Evolutionary conservation across 768 basidiomycete species (phyloP).

Genomic region (Tricholoma sp.): DNA sequence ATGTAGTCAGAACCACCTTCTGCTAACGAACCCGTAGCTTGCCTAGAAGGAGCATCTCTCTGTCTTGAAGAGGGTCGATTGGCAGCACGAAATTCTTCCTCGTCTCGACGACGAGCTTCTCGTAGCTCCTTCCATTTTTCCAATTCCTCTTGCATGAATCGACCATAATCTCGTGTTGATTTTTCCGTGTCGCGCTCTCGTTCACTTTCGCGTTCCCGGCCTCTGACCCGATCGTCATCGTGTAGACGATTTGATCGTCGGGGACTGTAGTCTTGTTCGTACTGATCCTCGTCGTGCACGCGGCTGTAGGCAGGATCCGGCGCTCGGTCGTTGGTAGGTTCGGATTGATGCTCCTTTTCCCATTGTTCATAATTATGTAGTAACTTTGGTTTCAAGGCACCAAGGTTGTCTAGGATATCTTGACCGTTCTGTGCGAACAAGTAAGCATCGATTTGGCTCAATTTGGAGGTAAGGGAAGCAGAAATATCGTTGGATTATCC

Average conservation of each 20-base stretch:
- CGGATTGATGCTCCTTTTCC: slow-evolving; percentile 39
- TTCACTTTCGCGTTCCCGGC: slow-evolving; percentile 12
- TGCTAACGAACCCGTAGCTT: slow-evolving; percentile 13
- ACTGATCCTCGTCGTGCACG: slow-evolving; percentile 3
- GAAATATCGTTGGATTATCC: slow-evolving; percentile 1
- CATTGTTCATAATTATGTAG: slow-evolving; percentile 63
- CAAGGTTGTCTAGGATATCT: slow-evolving; percentile 63
- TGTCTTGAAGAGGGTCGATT: slow-evolving; percentile 13
- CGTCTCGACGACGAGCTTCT: slow-evolving; percentile 20
- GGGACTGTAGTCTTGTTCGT: slow-evolving; percentile 25
- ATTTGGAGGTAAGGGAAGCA: neutral
- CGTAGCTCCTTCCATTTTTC: slow-evolving; percentile 33
- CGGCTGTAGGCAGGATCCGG: slow-evolving; percentile 19
- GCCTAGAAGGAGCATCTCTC: slow-evolving; percentile 19
- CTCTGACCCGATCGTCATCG: neutral
- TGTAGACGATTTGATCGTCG: slow-evolving; percentile 6
- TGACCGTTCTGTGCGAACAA: slow-evolving; percentile 28
- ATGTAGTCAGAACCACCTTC: slow-evolving; percentile 19
- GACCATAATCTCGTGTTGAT: slow-evolving; percentile 17
- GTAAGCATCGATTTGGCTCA: slow-evolving; percentile 4
- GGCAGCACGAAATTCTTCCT: slow-evolving; percentile 27
- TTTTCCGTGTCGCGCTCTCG: slow-evolving; percentile 4
- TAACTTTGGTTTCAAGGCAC: slow-evolving; percentile 58
- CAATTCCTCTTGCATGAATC: slow-evolving; percentile 30
- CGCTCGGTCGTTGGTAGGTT: slow-evolving; percentile 20